Evolutionary conservation across 2,329 filamentous ascomycete genomes (phyloP).

Genomic region (Xylaria sp.): DNA sequence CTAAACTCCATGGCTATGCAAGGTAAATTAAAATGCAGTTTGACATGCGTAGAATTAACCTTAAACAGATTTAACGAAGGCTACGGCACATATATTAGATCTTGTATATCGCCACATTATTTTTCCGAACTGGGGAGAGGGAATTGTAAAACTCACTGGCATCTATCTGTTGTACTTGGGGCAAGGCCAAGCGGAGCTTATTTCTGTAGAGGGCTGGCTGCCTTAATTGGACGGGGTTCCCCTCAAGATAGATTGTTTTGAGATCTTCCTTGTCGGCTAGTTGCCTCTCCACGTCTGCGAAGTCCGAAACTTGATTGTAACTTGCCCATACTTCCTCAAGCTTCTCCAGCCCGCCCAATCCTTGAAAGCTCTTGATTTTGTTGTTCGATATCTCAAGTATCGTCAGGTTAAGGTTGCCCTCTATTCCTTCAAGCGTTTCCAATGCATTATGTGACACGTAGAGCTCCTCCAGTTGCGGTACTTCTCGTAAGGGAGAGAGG

Average conservation of each 20-base stretch:
- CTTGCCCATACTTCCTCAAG: conserved; percentile 95
- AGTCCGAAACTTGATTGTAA: conserved; percentile 81
- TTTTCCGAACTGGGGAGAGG: neutral
- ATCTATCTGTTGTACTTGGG: conserved; percentile 92
- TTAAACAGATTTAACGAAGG: conserved; percentile 37
- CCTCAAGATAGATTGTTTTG: conserved; percentile 94
- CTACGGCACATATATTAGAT: conserved; percentile 18
- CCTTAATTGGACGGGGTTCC: conserved; percentile 83
- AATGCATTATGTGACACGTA: conserved; percentile 97
- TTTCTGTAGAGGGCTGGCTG: conserved; percentile 89
- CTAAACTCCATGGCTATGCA: conserved; percentile 44
- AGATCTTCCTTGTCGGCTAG: conserved; percentile 79
- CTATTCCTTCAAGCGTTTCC: conserved; percentile 74
- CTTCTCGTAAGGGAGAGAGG: conserved; percentile 75
- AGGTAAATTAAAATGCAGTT: conserved; percentile 21
- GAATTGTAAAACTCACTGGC: conserved; percentile 76
- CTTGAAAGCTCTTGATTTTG: conserved; percentile 74
- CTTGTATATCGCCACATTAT: neutral
- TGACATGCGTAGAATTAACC: neutral
- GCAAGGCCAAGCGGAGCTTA: conserved; percentile 86
- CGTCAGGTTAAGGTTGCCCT: conserved; percentile 68
- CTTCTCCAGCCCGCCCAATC: conserved; percentile 69
- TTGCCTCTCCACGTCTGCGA: conserved; percentile 80
- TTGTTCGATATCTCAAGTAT: conserved; percentile 93
- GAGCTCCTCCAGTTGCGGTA: conserved; percentile 83